phyloP scores from a whole-genome alignment of 768 basidiomycete species.

The Crepidotus variabilis region DNA sequence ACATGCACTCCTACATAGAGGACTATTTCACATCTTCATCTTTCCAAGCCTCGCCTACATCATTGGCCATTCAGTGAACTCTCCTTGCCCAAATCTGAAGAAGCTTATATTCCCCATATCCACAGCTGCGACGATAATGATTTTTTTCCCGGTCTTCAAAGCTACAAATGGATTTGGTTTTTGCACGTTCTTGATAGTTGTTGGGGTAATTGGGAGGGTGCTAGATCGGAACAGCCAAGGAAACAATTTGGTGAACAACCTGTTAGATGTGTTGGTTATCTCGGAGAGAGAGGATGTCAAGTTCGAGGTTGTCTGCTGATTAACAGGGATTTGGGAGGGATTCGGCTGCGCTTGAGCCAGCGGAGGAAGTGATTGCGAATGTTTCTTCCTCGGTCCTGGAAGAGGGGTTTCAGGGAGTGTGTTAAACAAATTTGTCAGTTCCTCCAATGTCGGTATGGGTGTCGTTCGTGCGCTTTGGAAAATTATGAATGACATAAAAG shows the following conservation, averaged over 20 bases:
- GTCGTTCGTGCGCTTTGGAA: slow-evolving; percentile 71
- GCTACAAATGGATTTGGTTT: slow-evolving; percentile 72
- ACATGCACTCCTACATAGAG: background rate
- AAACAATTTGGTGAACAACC: too few species aligned
- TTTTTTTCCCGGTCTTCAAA: slow-evolving; percentile 82
- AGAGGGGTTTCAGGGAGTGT: slow-evolving; percentile 65
- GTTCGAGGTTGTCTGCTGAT: too few species aligned
- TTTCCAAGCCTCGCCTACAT: slow-evolving; percentile 11
- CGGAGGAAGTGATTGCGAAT: slow-evolving; percentile 9
- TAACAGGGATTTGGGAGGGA: background rate
- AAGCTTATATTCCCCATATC: slow-evolving; percentile 87
- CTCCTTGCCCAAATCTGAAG: slow-evolving; percentile 82
- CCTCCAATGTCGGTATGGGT: slow-evolving; percentile 75
- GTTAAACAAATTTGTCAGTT: slow-evolving; percentile 71
- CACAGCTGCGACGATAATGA: slow-evolving; percentile 80
- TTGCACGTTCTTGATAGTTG: slow-evolving; percentile 21
- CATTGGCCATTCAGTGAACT: slow-evolving; percentile 86
- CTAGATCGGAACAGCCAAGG: too few species aligned
- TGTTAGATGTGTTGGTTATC: too few species aligned
- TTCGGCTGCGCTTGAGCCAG: background rate
- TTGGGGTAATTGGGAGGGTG: background rate
- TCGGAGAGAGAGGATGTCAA: background rate
- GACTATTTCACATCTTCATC: background rate
- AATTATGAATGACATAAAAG: background rate
- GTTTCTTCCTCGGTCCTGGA: slow-evolving; percentile 41